These are phyloP conservation scores for Solanum boliviense DNA, from an alignment of 257 asterid genomes.

Conservation along the genomic window DNA sequence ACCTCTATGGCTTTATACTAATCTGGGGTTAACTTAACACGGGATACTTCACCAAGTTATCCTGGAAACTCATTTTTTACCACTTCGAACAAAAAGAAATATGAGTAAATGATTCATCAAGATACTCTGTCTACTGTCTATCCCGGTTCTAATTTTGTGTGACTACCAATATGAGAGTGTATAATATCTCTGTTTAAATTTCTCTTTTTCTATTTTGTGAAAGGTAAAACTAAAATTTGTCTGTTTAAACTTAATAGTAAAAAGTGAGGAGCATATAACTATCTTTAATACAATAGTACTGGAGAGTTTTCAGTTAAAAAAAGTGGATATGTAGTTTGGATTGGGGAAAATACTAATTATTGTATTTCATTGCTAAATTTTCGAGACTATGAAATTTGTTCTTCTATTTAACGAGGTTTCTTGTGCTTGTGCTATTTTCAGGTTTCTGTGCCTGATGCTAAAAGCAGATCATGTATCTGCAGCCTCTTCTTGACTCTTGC, in stretches of 20 bases:
- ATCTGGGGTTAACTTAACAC: not conserved
- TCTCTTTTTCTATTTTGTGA: not conserved
- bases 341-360: not conserved
- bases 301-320: not conserved
- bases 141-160: not conserved
- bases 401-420: not conserved
- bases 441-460: conserved; percentile 39
- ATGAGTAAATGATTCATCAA: not conserved
- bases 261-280: not conserved
- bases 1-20: not conserved
- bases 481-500: conserved; percentile 35
- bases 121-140: not conserved
- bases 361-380: not conserved
- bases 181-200: not conserved
- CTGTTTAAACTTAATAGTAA: not conserved
- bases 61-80: not conserved
- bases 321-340: not conserved
- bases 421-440: conserved; percentile 17
- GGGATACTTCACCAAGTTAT: not conserved
- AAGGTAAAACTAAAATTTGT: not conserved
- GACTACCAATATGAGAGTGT: not conserved
- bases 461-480: conserved; percentile 43
- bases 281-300: not conserved
- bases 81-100: not conserved
- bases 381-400: not conserved